These are phyloP conservation scores for Naganishia antarctica DNA, from an alignment of 768 basidiomycete species.

Conservation along the genomic window DNA sequence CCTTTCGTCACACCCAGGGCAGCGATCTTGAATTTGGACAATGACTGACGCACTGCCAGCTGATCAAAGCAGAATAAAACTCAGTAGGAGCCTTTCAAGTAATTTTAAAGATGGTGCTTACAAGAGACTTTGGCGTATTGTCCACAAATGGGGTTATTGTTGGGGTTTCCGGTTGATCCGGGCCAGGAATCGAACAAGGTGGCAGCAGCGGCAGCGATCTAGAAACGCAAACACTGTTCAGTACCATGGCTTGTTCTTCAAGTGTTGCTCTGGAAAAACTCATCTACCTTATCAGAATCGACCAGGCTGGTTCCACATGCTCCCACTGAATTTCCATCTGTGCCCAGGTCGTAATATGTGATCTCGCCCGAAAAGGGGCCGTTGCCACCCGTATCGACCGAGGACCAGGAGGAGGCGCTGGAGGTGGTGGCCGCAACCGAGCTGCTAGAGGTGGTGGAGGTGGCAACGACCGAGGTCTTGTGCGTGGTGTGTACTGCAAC, in stretches of 20 bases:
- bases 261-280: background rate
- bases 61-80: slow-evolving; percentile 20
- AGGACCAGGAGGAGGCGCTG: slow-evolving; percentile 9
- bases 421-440: slow-evolving; percentile 28
- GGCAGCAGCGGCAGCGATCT: slow-evolving; percentile 57
- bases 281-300: slow-evolving; percentile 23
- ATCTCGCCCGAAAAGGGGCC: slow-evolving; percentile 59
- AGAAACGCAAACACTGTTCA: background rate
- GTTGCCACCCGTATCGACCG: slow-evolving; percentile 49
- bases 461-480: too few relatives aligned
- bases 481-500: too few relatives aligned
- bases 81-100: background rate
- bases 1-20: slow-evolving; percentile 54
- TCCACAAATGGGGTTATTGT: slow-evolving; percentile 68
- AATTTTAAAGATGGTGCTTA: slow-evolving; percentile 17
- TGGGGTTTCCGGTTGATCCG: slow-evolving; percentile 59
- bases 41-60: slow-evolving; percentile 58
- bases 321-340: slow-evolving; percentile 6
- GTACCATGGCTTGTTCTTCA: background rate
- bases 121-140: slow-evolving; percentile 52
- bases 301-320: slow-evolving; percentile 24
- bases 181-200: slow-evolving; percentile 60
- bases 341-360: slow-evolving; percentile 30
- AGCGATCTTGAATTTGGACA: slow-evolving; percentile 62
- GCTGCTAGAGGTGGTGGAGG: slow-evolving; percentile 32